phyloP scores from a whole-genome alignment of 2,329 filamentous ascomycete genomes.

The Alternaria viburni region DNA sequence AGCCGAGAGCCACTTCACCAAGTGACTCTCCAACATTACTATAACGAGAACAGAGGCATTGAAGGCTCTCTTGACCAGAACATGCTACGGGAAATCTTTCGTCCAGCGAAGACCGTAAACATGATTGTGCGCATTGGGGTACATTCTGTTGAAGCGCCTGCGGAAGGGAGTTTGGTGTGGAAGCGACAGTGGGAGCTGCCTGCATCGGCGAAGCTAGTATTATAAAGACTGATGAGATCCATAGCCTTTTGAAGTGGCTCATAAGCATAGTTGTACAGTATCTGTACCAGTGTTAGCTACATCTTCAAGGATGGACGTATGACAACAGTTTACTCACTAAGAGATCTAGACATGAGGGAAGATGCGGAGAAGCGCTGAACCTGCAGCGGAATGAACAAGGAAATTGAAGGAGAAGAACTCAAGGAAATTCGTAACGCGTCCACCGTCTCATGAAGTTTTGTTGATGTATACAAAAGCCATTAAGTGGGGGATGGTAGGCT shows the following conservation, averaged over 20 bases:
- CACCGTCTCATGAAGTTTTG: constrained; percentile 42
- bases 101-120: constrained; percentile 40
- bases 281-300: constrained; percentile 39
- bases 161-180: constrained; percentile 32
- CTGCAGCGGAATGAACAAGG: constrained; percentile 42
- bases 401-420: constrained; percentile 45
- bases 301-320: constrained; percentile 23
- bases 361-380: constrained; percentile 40
- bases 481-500: constrained; percentile 37
- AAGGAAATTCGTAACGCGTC: constrained; percentile 47
- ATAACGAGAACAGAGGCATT: constrained; percentile 49
- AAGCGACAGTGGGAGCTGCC: constrained; percentile 30
- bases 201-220: constrained; percentile 41
- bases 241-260: constrained; percentile 47
- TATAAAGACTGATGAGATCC: constrained; percentile 44
- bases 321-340: constrained; percentile 35
- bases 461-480: constrained; percentile 34
- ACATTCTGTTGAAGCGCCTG: constrained; percentile 36
- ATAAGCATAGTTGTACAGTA: constrained; percentile 49
- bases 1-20: constrained; percentile 47
- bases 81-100: constrained; percentile 45
- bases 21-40: constrained; percentile 44
- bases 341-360: constrained; percentile 44
- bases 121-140: constrained; percentile 47
- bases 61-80: constrained; percentile 36